phyloP scores from a whole-genome alignment of 2,329 filamentous ascomycete species.

The Ceratocystis eucalypticola region DNA sequence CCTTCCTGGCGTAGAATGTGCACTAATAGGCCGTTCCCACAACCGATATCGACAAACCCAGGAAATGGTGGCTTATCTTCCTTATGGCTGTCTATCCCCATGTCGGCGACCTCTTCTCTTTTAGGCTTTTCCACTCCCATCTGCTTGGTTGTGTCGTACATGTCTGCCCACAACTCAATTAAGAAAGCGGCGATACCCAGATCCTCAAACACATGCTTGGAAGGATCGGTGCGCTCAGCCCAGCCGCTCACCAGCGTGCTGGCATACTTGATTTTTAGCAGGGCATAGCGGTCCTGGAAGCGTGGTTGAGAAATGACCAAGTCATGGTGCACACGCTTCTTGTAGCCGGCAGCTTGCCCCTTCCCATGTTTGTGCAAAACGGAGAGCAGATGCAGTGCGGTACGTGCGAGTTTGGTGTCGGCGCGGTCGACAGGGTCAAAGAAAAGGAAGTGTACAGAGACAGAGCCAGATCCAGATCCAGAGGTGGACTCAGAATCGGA shows the following conservation, averaged over 20 bases:
- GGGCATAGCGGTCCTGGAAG: conserved; percentile 71
- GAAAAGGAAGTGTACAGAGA: conserved; percentile 49
- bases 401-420: conserved; percentile 44
- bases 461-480: conserved; percentile 27
- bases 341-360: conserved; percentile 51
- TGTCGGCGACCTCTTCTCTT: neutral
- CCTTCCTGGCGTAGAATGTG: conserved; percentile 70
- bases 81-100: conserved; percentile 19
- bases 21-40: conserved; percentile 84
- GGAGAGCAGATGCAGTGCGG: conserved; percentile 53
- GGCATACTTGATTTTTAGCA: conserved; percentile 69
- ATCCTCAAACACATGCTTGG: conserved; percentile 93
- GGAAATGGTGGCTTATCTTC: conserved; percentile 41
- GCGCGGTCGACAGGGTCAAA: conserved; percentile 28
- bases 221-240: conserved; percentile 75
- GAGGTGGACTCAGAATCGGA: conserved; percentile 8
- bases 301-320: conserved; percentile 59
- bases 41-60: conserved; percentile 91
- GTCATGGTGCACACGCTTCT: conserved; percentile 76
- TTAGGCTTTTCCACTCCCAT: neutral
- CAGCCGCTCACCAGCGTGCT: conserved; percentile 56
- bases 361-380: conserved; percentile 62
- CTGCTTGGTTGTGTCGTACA: conserved; percentile 44
- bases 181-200: conserved; percentile 81
- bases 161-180: conserved; percentile 77